phyloP scores from a whole-genome alignment of 2,329 filamentous ascomycete species.

The Alternaria novae-zelandiae region DNA sequence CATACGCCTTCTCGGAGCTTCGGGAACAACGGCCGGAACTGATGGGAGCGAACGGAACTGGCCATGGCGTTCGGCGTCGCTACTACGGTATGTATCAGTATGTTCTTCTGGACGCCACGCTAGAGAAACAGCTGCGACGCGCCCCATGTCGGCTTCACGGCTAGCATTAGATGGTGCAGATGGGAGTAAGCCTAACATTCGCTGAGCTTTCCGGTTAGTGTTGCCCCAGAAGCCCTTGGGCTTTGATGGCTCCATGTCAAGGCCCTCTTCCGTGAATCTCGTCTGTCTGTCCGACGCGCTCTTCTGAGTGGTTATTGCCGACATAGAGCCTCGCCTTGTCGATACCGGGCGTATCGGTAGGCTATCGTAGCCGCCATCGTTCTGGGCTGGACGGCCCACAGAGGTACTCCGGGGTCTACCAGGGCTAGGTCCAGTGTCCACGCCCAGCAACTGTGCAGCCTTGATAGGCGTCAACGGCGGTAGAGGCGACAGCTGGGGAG shows the following conservation, averaged over 20 bases:
- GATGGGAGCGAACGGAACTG: background rate
- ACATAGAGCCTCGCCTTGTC: constrained; percentile 3
- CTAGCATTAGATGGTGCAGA: constrained; percentile 8
- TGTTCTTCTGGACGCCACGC: background rate
- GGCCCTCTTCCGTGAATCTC: constrained; percentile 18
- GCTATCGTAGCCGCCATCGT: constrained; percentile 5
- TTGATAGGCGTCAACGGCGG: constrained; percentile 29
- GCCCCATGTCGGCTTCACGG: constrained; percentile 1
- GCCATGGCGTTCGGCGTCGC: constrained; percentile 9
- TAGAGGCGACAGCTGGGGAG: constrained; percentile 17
- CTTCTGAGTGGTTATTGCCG: constrained; percentile 3
- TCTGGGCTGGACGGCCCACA: background rate
- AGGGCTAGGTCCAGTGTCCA: constrained; percentile 2
- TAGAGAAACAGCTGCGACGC: background rate
- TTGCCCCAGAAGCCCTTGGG: constrained; percentile 8
- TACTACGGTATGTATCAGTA: constrained; percentile 13
- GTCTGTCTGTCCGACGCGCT: constrained; percentile 4
- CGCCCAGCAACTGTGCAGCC: constrained; percentile 28
- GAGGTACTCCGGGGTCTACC: constrained; percentile 1
- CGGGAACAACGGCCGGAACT: constrained; percentile 2
- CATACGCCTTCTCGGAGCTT: constrained; percentile 7
- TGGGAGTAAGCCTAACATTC: constrained; percentile 20
- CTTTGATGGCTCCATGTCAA: constrained; percentile 10
- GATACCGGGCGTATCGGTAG: constrained; percentile 9
- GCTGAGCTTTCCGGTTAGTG: constrained; percentile 18